phyloP scores from a whole-genome alignment of 352 stramenopile genomes.

The Phytopythium sindhum region DNA sequence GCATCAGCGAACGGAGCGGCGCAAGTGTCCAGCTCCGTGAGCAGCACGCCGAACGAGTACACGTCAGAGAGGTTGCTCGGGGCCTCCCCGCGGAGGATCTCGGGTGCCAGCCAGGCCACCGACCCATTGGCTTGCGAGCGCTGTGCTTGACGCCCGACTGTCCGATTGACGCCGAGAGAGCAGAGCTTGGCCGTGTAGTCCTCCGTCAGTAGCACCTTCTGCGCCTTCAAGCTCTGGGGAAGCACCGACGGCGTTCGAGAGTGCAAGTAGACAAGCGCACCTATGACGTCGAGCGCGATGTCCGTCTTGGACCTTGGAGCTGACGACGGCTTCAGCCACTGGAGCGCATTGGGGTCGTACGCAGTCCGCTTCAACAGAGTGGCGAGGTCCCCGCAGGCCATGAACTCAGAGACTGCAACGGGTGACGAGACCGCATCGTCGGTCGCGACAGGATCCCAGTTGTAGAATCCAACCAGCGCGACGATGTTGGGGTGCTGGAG shows the following conservation, averaged over 20 bases:
- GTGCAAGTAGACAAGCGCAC: constrained; percentile 49
- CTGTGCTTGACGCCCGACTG: background rate
- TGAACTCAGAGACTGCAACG: constrained; percentile 40
- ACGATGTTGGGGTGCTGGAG: constrained; percentile 34
- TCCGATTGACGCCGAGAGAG: constrained; percentile 28
- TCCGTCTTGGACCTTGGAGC: constrained; percentile 27
- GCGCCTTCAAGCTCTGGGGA: constrained; percentile 34
- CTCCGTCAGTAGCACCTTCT: constrained; percentile 38
- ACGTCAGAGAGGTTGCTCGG: constrained; percentile 51
- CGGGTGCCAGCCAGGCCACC: constrained; percentile 49
- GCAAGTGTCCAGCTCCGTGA: constrained; percentile 57
- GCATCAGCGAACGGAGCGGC: constrained; percentile 37
- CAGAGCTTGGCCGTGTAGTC: constrained; percentile 51
- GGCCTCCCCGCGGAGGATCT: constrained; percentile 37
- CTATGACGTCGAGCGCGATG: constrained; percentile 42
- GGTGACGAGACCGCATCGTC: constrained; percentile 19
- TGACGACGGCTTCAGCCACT: constrained; percentile 28
- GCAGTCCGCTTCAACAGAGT: constrained; percentile 24
- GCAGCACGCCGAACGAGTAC: constrained; percentile 71
- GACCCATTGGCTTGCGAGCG: constrained; percentile 6
- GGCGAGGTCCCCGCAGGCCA: constrained; percentile 38
- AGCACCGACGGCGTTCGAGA: constrained; percentile 28
- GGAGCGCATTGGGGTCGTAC: constrained; percentile 25
- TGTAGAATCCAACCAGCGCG: constrained; percentile 34
- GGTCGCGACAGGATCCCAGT: constrained; percentile 15